Conservation (phyloP, 1,284 basidiomycete genomes). For the Boletus smithii region DNA sequence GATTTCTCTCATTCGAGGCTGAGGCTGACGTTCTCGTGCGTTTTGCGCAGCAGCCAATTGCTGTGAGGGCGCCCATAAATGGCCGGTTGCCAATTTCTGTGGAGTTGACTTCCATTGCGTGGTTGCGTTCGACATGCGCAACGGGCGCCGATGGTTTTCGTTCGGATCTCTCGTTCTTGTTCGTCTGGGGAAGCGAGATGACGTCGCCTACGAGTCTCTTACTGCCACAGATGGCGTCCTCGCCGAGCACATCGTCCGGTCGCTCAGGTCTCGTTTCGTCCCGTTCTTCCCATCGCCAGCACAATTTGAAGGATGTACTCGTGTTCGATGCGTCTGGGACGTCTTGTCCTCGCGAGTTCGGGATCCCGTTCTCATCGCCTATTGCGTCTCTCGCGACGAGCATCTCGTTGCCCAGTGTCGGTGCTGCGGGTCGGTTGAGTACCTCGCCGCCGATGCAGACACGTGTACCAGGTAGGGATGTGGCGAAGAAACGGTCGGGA, state of each 20-base stretch:
- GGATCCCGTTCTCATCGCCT: conserved; percentile 31
- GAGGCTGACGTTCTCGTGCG: conserved; percentile 4
- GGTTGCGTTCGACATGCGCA: conserved; percentile 45
- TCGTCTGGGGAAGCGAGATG: conserved; percentile 42
- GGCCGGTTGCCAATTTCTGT: conserved; percentile 51
- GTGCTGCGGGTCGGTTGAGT: conserved; percentile 34
- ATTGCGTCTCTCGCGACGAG: conserved; percentile 40
- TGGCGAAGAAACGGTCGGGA: conserved; percentile 29
- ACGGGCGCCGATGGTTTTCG: conserved; percentile 34
- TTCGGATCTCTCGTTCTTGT: conserved; percentile 53
- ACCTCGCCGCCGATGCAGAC: conserved; percentile 17
- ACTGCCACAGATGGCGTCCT: conserved; percentile 31
- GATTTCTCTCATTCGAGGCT: background rate
- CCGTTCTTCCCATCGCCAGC: conserved; percentile 33
- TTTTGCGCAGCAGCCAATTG: conserved; percentile 42
- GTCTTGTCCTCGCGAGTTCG: conserved; percentile 38
- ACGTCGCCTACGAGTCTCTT: conserved; percentile 42
- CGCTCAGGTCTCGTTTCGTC: conserved; percentile 38
- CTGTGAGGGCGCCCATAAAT: too few species aligned
- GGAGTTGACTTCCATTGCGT: conserved; percentile 54
- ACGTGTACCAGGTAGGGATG: conserved; percentile 3
- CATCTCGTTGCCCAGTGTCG: conserved; percentile 45
- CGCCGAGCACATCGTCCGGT: conserved; percentile 33
- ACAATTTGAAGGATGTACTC: conserved; percentile 60
- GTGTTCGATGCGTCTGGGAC: conserved; percentile 61